These are phyloP conservation scores for Trichoderma arundinaceum DNA, from an alignment of 2,329 filamentous ascomycete species.

Conservation along the genomic window DNA sequence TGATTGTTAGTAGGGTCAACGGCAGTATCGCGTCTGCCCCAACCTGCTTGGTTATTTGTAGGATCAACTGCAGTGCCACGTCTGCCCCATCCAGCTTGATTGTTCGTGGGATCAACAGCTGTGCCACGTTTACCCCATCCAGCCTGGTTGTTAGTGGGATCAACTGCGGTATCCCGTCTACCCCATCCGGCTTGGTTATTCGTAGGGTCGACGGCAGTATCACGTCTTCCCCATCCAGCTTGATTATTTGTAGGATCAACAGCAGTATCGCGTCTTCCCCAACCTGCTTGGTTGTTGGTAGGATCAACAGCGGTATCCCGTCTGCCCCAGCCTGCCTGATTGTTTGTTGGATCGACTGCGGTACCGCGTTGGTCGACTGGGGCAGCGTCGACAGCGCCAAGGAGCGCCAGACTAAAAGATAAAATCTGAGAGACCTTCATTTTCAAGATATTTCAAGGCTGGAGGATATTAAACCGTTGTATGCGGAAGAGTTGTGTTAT, in stretches of 20 bases:
- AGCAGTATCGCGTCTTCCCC: no score
- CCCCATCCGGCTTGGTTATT: conserved; percentile 22
- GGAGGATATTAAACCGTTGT: background rate
- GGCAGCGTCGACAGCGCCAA: conserved; percentile 19
- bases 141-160: conserved; percentile 2
- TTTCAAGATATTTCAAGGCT: background rate
- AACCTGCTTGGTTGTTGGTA: no score
- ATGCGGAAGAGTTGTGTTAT: background rate
- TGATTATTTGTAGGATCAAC: no score
- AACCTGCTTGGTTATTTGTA: conserved; percentile 4
- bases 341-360: no score
- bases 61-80: background rate
- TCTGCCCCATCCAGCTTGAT: background rate
- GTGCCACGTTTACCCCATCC: conserved; percentile 11
- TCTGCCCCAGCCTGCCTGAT: no score
- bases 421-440: conserved; percentile 22
- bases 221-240: no score
- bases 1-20: conserved; percentile 20
- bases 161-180: background rate
- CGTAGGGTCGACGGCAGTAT: background rate
- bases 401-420: background rate
- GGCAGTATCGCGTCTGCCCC: background rate
- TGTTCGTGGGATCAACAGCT: background rate
- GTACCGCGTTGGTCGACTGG: conserved; percentile 2
- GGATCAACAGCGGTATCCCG: no score